Base-by-base conservation (phyloP, 495 filamentous ascomycete species). In the Oleoguttula mirabilis region DNA sequence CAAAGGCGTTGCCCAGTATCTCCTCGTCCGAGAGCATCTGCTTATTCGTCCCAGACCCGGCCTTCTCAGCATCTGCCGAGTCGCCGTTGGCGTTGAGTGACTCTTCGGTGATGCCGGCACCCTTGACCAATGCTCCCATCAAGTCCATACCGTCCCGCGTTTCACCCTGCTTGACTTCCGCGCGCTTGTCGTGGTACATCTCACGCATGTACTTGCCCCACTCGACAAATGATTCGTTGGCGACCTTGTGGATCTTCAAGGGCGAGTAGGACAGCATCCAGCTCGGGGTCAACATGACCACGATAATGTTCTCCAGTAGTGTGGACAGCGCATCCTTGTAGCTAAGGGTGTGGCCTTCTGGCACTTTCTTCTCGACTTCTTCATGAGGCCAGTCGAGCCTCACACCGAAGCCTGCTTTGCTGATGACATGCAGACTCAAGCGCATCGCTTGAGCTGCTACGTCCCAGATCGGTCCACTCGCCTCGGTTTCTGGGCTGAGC, bases 1-100 rank as follows among this genome's bases (percentile, higher is more conserved):
- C 71, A 57, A 82, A 85, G 10, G 77, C 72, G 52, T 85, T 81
- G 22, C 75, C 77, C 19, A 80, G 64, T 48, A 85, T 76, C 34
- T 83, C 79, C 12, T 61, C 59, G 48, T 77, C 69, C 3, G 57
- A 58, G 10, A 79, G 52, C 21, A 62, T 40, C 37, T 60, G 60
- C 30, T 52, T 60, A 35, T 43, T 38, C 28, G 49, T 5, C 2
- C 42, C n/a, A 5, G 24, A 36, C 7, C 1, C 15, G 3, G 15
- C 52, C 42, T 58, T 55, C 34, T 49, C 44, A 12, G 47, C 31
- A 39, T 50, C 43, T 11, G 27, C 27, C 12, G 37, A 4, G 6
- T 34, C 21, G 24, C 21, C 34, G 4, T 40, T 39, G 19, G 16
- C 34, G 21, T 50, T 31, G 25, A 27, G 10, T n/a, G 43, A 27